Percentiles rank a stretch among this genome's conserved stretches.
phyloP scores from a whole-genome alignment of 768 basidiomycete species.

The Mycena maculata region DNA sequence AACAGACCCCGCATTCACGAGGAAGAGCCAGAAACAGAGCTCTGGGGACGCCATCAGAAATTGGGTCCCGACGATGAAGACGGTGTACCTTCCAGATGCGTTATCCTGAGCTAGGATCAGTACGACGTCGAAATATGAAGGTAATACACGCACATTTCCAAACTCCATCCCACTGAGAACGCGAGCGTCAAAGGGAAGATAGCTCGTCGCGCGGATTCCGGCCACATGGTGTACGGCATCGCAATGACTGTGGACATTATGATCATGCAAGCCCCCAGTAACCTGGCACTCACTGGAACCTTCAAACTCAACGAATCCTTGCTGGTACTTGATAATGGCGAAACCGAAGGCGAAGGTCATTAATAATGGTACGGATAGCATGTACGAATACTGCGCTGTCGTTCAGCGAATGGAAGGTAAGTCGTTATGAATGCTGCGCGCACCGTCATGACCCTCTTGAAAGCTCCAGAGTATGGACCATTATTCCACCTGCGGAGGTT shows the following conservation, averaged over 20 bases:
- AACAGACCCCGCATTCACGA: slow-evolving; percentile 70
- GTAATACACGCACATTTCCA: slow-evolving; percentile 72
- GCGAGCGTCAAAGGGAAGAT: slow-evolving; percentile 75
- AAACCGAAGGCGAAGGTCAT: slow-evolving; percentile 71
- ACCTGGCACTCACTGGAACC: slow-evolving; percentile 59
- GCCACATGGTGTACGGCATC: slow-evolving; percentile 73
- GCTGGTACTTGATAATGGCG: slow-evolving; percentile 76
- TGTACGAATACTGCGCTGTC: slow-evolving; percentile 73
- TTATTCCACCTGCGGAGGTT: slow-evolving; percentile 70
- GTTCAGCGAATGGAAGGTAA: not conserved
- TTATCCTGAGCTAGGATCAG: slow-evolving; percentile 60
- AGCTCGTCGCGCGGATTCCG: slow-evolving; percentile 52
- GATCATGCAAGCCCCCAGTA: not conserved
- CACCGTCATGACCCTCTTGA: slow-evolving; percentile 90
- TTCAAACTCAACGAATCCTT: slow-evolving; percentile 63
- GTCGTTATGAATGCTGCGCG: slow-evolving; percentile 41
- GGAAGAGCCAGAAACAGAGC: slow-evolving; percentile 89
- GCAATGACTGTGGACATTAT: slow-evolving; percentile 63
- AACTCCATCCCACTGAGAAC: slow-evolving; percentile 75
- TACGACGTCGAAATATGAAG: not conserved
- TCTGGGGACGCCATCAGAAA: slow-evolving; percentile 54
- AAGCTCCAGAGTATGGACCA: slow-evolving; percentile 74
- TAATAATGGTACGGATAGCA: slow-evolving; percentile 71
- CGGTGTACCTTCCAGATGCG: slow-evolving; percentile 78
- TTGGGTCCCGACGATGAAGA: not conserved